Evolutionary conservation across 257 asterid species (phyloP).

Genomic region (Nicotiana knightiana): DNA sequence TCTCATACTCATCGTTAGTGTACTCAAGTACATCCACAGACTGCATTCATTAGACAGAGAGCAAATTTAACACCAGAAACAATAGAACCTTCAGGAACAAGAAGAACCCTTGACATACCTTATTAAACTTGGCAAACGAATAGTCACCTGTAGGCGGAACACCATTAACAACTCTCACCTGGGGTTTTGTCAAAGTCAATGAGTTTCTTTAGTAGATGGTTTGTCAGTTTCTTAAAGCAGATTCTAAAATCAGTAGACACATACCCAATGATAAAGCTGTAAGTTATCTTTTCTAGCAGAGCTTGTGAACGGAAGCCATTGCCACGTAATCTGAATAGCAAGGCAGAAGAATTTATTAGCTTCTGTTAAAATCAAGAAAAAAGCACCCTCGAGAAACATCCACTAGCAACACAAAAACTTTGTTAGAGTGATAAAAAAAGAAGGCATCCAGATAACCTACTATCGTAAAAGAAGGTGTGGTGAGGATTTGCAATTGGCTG

Average conservation of each 20-base stretch:
- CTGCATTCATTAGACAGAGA: conserved; percentile 35
- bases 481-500: not conserved
- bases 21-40: conserved; percentile 84
- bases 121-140: conserved; percentile 90
- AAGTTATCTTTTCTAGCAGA: conserved; percentile 85
- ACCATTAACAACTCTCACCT: conserved; percentile 97
- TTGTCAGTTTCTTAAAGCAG: not conserved
- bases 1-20: conserved; percentile 93
- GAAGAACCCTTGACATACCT: conserved; percentile 35
- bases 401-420: not conserved
- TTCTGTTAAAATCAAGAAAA: not conserved
- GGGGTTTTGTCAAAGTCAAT: not conserved
- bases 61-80: conserved; percentile 9
- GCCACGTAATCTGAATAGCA: conserved; percentile 88
- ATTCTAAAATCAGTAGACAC: conserved; percentile 7
- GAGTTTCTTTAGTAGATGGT: not conserved
- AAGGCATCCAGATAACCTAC: not conserved
- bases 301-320: conserved; percentile 91
- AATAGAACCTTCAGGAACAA: conserved; percentile 10
- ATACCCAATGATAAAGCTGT: conserved; percentile 95
- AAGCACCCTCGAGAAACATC: not conserved
- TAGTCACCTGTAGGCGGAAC: conserved; percentile 90
- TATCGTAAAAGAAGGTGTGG: not conserved
- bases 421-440: not conserved
- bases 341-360: not conserved